phyloP scores from a whole-genome alignment of 2,329 filamentous ascomycete genomes.

The Escovopsis sp. region DNA sequence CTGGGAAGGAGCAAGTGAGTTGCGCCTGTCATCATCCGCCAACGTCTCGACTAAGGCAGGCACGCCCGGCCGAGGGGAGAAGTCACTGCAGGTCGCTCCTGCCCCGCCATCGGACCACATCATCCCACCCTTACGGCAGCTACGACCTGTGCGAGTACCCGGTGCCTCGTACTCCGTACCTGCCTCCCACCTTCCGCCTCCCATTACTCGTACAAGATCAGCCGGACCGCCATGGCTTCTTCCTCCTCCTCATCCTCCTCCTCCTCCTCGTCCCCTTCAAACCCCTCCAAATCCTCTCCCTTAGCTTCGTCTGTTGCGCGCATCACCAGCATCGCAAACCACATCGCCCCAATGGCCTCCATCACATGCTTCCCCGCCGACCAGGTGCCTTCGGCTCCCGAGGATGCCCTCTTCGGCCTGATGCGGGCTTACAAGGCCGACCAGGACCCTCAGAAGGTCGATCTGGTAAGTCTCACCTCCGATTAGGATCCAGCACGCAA shows the following conservation, averaged over 20 bases:
- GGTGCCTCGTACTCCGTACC: no score
- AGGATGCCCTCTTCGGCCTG: slow-evolving; percentile 88
- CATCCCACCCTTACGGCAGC: slow-evolving; percentile 7
- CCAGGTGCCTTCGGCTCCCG: slow-evolving; percentile 75
- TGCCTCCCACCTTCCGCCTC: no score
- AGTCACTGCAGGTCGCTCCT: neutral
- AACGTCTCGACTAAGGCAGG: neutral
- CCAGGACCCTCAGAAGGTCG: slow-evolving; percentile 65
- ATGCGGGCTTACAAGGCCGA: slow-evolving; percentile 81
- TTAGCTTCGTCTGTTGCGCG: slow-evolving; percentile 33
- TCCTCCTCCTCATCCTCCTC: slow-evolving; percentile 14
- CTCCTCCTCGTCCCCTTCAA: slow-evolving; percentile 24
- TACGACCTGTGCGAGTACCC: no score
- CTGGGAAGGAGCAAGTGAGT: no score
- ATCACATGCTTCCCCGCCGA: slow-evolving; percentile 59
- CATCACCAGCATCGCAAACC: slow-evolving; percentile 48
- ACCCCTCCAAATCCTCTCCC: slow-evolving; percentile 12
- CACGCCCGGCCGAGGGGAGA: neutral
- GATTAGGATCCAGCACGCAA: no score
- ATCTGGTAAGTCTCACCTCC: slow-evolving; percentile 50
- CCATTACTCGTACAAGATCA: no score
- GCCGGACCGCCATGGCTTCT: slow-evolving; percentile 14
- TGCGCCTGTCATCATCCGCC: no score
- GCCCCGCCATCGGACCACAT: neutral
- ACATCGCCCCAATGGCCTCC: slow-evolving; percentile 48